These are phyloP conservation scores for Butyriboletus loyo DNA, from an alignment of 768 basidiomycete species.

Conservation along the genomic window DNA sequence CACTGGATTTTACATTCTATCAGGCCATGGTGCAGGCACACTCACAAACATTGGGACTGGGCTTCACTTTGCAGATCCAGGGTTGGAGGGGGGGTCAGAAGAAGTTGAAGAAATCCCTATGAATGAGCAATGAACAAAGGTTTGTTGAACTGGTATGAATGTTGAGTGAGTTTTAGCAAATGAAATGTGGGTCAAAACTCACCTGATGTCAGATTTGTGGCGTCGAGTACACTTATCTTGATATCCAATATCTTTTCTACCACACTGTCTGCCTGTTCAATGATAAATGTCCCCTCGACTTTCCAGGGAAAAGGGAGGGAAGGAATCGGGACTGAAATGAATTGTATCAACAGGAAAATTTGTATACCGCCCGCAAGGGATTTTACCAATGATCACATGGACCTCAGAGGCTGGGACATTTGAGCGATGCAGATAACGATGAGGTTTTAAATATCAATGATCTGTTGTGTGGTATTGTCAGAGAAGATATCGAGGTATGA, in stretches of 20 bases:
- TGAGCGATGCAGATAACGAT: no score
- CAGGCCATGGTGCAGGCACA: not conserved
- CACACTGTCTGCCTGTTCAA: not conserved
- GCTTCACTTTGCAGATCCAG: not conserved
- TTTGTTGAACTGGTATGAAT: no score
- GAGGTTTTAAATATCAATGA: no score
- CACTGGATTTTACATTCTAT: slow-evolving; percentile 2
- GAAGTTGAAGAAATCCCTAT: not conserved
- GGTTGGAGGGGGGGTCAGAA: not conserved
- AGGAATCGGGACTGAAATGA: no score
- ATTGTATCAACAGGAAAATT: no score
- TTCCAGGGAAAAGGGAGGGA: no score
- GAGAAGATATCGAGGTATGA: no score
- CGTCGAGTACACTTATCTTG: not conserved
- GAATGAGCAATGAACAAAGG: not conserved
- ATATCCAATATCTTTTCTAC: not conserved
- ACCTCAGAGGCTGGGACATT: not conserved
- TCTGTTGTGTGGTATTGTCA: no score
- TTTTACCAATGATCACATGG: no score
- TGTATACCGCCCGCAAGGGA: no score
- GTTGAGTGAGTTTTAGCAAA: not conserved
- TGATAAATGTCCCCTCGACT: not conserved
- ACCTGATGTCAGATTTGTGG: not conserved
- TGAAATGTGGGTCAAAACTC: not conserved
- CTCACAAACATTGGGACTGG: not conserved